Evolutionary conservation across 129 eudicot genomes (phyloP), one percentile per base, ranked within the genome.

Genomic region (Tagetes patula): DNA sequence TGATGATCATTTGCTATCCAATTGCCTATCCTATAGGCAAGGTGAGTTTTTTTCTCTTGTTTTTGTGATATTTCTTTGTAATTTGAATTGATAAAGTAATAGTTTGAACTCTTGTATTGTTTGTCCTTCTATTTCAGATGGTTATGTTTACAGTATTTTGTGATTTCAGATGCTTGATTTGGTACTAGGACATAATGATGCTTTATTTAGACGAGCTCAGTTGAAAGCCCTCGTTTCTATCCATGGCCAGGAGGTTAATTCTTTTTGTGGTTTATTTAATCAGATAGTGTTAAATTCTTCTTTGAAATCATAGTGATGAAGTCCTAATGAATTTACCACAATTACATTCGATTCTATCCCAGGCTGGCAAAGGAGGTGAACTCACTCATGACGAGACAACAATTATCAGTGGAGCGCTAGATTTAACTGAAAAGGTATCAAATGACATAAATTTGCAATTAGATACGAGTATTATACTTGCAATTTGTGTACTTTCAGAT

Each of bases 281-380:
- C 49, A 33, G 11, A 9, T 1, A 34, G 27, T 0, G 66, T 36
- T 61, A 6, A 34, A 0, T 72, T 76, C 14, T 59, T 36, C 39
- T 39, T 47, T 30, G 1, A 6, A n/a, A 69, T 34, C 48, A 2
- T 39, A 40, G 39, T 70, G 31, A 64, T 71, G 52, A 78, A 52
- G 1, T 31, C 52, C 60, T 62, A 5, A 42, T 64, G 36, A 8
- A 39, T 47, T 71, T 39, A 45, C 38, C 55, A 46, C 27, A 52
- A 54, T 73, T 61, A 73, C 67, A 45, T 63, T 34, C 42, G 52
- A 72, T 46, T 65, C 20, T 8, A 47, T 79, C 74, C 14, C 66
- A 93, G 98, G 98, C 96, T 70, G 98, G 98, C 30, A 93, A 93
- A 76, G 98, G 98, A 56, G 98, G 98, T 81, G 98, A 93, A 78